Evolutionary conservation across 2,329 filamentous ascomycete species (phyloP).

Genomic region (Penicillium fuscoglaucum): DNA sequence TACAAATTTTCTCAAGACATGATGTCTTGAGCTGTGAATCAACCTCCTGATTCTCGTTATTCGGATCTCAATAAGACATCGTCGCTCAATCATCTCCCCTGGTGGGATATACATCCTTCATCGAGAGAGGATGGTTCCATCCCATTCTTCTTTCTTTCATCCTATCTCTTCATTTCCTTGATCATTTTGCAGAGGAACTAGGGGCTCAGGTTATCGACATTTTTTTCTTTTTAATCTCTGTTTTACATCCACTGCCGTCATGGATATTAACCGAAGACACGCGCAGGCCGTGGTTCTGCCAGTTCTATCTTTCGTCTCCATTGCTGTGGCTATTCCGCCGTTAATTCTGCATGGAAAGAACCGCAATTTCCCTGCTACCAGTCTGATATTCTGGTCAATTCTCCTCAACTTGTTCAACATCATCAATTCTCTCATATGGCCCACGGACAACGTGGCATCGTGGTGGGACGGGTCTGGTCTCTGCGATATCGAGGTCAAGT

Average conservation of each 20-base stretch:
- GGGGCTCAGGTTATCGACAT: neutral
- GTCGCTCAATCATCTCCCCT: neutral
- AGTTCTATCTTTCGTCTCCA: conserved; percentile 50
- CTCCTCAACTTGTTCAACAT: conserved; percentile 59
- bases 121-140: neutral
- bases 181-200: neutral
- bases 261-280: conserved; percentile 19
- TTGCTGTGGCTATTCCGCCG: conserved; percentile 57
- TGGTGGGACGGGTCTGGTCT: conserved; percentile 62
- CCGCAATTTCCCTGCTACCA: conserved; percentile 60
- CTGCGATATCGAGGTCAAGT: conserved; percentile 65
- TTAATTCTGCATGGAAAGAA: conserved; percentile 61
- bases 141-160: neutral
- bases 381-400: conserved; percentile 57
- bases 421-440: conserved; percentile 66
- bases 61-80: conserved; percentile 7
- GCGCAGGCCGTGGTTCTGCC: conserved; percentile 47
- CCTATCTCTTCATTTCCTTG: neutral
- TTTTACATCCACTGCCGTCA: conserved; percentile 4
- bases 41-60: conserved; percentile 11
- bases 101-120: neutral
- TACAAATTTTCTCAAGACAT: neutral
- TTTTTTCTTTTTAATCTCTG: neutral
- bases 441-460: conserved; percentile 53
- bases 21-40: conserved; percentile 8